Evolutionary conservation across 805 yeast genomes (phyloP).

Genomic region (Clavispora fructus): DNA sequence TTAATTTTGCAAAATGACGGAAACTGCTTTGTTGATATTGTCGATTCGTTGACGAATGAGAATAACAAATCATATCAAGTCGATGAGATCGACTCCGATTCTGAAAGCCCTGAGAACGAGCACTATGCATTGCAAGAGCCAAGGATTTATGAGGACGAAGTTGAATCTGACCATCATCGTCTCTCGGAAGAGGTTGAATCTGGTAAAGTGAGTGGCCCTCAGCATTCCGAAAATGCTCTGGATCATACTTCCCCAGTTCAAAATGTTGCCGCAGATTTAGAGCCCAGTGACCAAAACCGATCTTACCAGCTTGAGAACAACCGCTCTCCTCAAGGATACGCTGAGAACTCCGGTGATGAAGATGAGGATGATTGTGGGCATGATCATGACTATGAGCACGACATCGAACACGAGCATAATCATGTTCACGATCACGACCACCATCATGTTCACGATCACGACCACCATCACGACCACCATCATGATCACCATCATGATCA

Average conservation of each 20-base stretch:
- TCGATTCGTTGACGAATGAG: conserved; percentile 50
- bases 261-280: too few relatives aligned
- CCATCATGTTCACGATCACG: conserved; percentile 10
- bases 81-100: conserved; percentile 3
- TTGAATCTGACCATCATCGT: neutral
- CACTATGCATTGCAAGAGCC: conserved; percentile 10
- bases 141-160: conserved; percentile 1
- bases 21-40: conserved; percentile 68
- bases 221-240: neutral
- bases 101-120: conserved; percentile 4
- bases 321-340: neutral
- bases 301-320: neutral
- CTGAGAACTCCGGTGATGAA: conserved; percentile 12
- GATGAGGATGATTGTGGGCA: conserved; percentile 27
- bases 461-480: conserved; percentile 18
- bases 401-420: neutral
- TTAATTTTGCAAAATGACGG: conserved; percentile 76
- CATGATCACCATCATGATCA: conserved; percentile 19
- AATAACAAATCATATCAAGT: neutral
- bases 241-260: too few relatives aligned
- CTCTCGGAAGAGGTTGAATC: neutral
- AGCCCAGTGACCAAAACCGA: neutral
- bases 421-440: conserved; percentile 4
- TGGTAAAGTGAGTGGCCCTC: neutral
- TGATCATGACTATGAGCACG: conserved; percentile 23